Conservation (phyloP, 139 green algal genomes). For the Closterium sp. region DNA sequence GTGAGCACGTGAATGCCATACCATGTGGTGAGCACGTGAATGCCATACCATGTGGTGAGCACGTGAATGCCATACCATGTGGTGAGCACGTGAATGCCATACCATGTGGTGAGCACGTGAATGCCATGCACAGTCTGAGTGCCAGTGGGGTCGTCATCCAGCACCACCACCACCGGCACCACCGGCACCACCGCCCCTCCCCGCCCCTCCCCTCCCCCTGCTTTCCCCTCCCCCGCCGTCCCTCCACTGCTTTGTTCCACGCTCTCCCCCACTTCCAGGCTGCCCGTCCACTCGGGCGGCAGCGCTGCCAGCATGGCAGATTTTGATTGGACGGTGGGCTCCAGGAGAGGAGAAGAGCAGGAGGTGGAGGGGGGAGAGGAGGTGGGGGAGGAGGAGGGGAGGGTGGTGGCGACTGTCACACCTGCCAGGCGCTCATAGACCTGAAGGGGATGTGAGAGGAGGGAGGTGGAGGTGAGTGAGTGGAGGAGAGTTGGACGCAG, state of each 20-base stretch:
- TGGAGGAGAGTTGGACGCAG: background rate
- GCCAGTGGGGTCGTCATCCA: constrained; percentile 55
- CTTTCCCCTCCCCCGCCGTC: background rate
- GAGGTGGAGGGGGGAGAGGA: background rate
- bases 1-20: too few relatives aligned
- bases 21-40: too few relatives aligned
- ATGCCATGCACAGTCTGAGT: constrained; percentile 55
- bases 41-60: too few relatives aligned
- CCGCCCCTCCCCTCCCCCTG: too few relatives aligned
- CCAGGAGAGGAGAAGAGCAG: background rate
- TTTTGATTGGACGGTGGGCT: background rate
- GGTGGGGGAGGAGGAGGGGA: background rate
- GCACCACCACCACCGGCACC: constrained; percentile 31
- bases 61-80: too few relatives aligned
- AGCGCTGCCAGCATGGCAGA: background rate
- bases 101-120: constrained; percentile 51
- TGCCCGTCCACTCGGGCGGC: constrained; percentile 2
- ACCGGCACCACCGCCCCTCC: too few relatives aligned
- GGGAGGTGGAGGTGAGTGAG: too few relatives aligned
- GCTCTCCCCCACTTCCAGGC: background rate
- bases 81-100: background rate
- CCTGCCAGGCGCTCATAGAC: background rate
- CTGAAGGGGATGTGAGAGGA: background rate
- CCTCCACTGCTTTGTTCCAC: too few relatives aligned
- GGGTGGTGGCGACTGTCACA: background rate